A percentile compares a stretch with the other conserved stretches of the same genome.
phyloP scores from a whole-genome alignment of 2,329 filamentous ascomycete species.

The Gyromitra esculenta region DNA sequence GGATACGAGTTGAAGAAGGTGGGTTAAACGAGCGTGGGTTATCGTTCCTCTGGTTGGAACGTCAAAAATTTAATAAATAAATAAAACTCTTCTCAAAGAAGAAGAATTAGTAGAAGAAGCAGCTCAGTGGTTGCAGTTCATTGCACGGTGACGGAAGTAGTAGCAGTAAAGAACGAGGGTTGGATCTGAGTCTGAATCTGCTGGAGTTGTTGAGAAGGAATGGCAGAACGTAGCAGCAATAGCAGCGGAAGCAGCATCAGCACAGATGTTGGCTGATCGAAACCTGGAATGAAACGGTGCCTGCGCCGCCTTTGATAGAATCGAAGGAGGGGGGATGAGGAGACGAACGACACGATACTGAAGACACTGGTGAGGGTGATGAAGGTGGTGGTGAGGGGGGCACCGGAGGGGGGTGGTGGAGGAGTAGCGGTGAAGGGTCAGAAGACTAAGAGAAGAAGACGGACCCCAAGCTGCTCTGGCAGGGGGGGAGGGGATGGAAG shows the following conservation, averaged over 20 bases:
- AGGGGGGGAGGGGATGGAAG: slow-evolving; percentile 10
- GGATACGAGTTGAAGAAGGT: neutral
- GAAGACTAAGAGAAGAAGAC: slow-evolving; percentile 5
- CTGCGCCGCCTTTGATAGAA: slow-evolving; percentile 47
- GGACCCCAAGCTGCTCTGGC: slow-evolving; percentile 4
- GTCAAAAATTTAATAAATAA: slow-evolving; percentile 22
- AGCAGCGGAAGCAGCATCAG: slow-evolving; percentile 43
- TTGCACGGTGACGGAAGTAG: slow-evolving; percentile 14
- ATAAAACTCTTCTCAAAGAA: slow-evolving; percentile 21
- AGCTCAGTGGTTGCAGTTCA: slow-evolving; percentile 29
- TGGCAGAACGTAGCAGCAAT: slow-evolving; percentile 27
- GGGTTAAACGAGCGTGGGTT: slow-evolving; percentile 39
- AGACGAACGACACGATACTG: slow-evolving; percentile 8
- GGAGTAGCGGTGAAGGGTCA: neutral
- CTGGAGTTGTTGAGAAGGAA: slow-evolving; percentile 25
- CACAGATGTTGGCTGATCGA: slow-evolving; percentile 25
- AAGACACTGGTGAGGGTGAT: slow-evolving; percentile 12
- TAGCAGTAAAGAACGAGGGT: slow-evolving; percentile 25
- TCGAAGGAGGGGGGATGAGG: slow-evolving; percentile 29
- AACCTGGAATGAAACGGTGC: slow-evolving; percentile 46
- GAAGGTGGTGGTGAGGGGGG: neutral
- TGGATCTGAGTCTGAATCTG: slow-evolving; percentile 18
- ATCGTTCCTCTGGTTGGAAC: slow-evolving; percentile 17
- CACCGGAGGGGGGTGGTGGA: neutral
- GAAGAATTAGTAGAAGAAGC: slow-evolving; percentile 27